Base-by-base conservation (phyloP, 1,284 basidiomycete species). In the Butyriboletus appendiculatus region DNA sequence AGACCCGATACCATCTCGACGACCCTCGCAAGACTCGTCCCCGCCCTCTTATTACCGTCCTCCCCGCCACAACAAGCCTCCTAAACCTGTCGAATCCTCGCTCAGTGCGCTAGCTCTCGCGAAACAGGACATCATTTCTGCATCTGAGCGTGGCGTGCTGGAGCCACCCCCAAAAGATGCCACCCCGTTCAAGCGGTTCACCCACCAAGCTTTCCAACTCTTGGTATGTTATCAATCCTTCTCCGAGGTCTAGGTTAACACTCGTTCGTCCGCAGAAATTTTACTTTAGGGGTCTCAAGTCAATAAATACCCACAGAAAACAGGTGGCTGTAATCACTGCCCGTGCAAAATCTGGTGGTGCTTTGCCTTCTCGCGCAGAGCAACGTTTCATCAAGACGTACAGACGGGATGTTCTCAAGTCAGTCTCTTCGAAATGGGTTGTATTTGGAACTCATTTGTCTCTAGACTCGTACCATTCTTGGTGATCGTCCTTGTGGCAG, bases 401-500 rank as follows among this genome's bases (percentile, higher is more conserved):
- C 69, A 76, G 75, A 59, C 76, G 79, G 56, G 90, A 92, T 64
- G 68, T 84, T 14, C 75, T 81, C 62, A 90, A 90, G 89, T 91
- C 55, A 53, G 59, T 10, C 41, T 47, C 33, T 50, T 40, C 35
- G 12, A 38, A 28, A 45, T 37, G n/a, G 34, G 6, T 32, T n/a
- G 24, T 46, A 40, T 46, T 39, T 33, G 38, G 5, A 32, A 37
- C 47, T 59, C 10, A 52, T 46, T 37, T 20, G 0, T 18, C 47
- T 41, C 47, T 46, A 94, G 92, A 73, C 79, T 95, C 41, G 76
- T 93, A 1, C 90, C 93, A 0, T 95, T 95, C 73, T 65, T 92
- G 12, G 65, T 91, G 59, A 86, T 93, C 53, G 77, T 92, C 39
- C 68, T 92, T 30, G 73, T 93, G 20, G 73, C 92, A 4, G 92